A percentile compares a stretch with the other conserved stretches of the same genome.
phyloP scores from a whole-genome alignment of 176 grass and related monocot species.

The Aegilops umbellulata region DNA sequence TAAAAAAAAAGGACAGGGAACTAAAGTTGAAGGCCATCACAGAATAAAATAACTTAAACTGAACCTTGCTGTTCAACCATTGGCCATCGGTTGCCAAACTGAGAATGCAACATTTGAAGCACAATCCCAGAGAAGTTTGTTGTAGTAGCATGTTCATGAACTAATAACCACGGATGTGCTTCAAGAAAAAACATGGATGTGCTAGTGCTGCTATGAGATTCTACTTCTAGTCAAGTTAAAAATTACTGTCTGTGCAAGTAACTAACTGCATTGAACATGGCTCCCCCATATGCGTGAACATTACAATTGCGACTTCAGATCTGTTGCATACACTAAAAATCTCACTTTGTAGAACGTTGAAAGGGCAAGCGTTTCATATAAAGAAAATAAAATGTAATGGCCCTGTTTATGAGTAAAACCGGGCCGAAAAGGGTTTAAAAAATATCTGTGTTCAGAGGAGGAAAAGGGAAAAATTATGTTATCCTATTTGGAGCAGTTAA shows the following conservation, averaged over 20 bases:
- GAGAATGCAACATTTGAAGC: neutral
- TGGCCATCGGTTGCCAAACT: neutral
- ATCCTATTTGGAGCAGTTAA: neutral
- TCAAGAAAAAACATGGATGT: neutral
- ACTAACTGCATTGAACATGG: neutral
- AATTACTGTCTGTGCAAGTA: neutral
- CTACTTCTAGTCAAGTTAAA: neutral
- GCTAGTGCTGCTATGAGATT: neutral
- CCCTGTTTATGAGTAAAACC: neutral
- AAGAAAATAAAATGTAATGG: too few species aligned
- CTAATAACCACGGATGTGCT: neutral
- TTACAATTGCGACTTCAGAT: neutral
- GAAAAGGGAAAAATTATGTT: neutral
- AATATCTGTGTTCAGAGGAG: neutral
- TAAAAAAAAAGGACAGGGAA: constrained; percentile 1
- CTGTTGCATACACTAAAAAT: too few species aligned
- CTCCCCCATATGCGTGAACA: neutral
- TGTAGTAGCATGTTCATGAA: neutral
- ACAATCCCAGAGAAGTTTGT: neutral
- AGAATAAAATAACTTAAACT: neutral
- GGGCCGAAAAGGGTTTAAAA: neutral
- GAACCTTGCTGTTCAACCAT: neutral
- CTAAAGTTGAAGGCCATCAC: neutral
- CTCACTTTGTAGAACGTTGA: too few species aligned
- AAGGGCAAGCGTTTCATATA: too few species aligned